These are phyloP conservation scores for Nannochloropsis granulata DNA, from an alignment of 108 stramenopile species.

Conservation along the genomic window DNA sequence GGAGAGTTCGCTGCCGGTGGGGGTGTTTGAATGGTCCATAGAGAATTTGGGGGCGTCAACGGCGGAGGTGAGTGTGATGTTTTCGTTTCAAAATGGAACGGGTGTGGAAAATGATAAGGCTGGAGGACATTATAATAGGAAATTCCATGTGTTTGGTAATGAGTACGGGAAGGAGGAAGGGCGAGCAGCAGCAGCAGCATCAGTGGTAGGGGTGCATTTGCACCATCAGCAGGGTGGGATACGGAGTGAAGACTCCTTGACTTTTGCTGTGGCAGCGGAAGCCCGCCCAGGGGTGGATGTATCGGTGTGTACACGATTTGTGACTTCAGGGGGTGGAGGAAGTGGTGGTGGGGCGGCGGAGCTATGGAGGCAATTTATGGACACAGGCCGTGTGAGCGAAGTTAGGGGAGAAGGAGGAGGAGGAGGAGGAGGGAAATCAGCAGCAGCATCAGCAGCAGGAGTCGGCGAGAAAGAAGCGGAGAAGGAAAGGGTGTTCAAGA, in stretches of 20 bases:
- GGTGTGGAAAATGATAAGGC: neutral
- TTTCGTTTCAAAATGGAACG: constrained; percentile 17
- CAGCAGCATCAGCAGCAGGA: too few species aligned
- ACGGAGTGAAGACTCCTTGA: neutral
- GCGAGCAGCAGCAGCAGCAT: neutral
- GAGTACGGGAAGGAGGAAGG: neutral
- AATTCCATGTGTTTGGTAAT: neutral
- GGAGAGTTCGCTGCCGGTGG: constrained; percentile 18
- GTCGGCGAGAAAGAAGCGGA: neutral
- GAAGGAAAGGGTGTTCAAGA: neutral
- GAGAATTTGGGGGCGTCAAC: neutral
- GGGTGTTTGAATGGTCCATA: constrained; percentile 19
- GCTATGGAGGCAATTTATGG: neutral
- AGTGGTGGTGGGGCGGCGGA: neutral
- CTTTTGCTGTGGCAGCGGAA: neutral
- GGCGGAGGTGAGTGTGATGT: constrained; percentile 22
- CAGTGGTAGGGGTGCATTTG: neutral
- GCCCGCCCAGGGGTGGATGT: neutral
- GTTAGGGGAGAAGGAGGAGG: neutral
- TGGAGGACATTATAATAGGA: neutral
- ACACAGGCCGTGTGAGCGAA: neutral
- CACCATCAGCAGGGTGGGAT: neutral
- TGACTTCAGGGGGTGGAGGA: neutral
- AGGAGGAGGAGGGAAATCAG: neutral
- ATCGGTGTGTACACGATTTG: neutral